Evolutionary conservation across 2,329 filamentous ascomycete species (phyloP).

Genomic region (Cyphellophora europaea): DNA sequence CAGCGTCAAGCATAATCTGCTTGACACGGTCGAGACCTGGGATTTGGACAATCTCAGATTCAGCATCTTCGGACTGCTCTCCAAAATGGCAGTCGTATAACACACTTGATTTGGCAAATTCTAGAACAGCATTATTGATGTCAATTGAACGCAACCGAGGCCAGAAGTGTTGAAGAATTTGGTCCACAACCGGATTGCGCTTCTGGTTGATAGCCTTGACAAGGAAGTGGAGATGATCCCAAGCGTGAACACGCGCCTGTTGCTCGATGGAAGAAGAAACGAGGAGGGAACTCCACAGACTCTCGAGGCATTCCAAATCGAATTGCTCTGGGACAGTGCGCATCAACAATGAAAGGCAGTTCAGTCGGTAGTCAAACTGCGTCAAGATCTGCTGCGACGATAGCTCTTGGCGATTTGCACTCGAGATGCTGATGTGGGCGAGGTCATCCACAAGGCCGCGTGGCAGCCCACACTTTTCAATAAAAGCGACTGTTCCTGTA

Average conservation of each 20-base stretch:
- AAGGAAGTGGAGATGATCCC: slow-evolving; percentile 52
- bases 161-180: slow-evolving; percentile 33
- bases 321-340: slow-evolving; percentile 53
- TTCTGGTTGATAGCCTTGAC: slow-evolving; percentile 22
- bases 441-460: slow-evolving; percentile 1
- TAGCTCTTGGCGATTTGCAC: too few relatives aligned
- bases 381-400: too few relatives aligned
- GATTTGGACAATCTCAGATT: slow-evolving; percentile 30
- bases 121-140: slow-evolving; percentile 29
- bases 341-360: slow-evolving; percentile 6
- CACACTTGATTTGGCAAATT: slow-evolving; percentile 32
- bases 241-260: slow-evolving; percentile 56
- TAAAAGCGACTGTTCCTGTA: too few relatives aligned
- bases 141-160: slow-evolving; percentile 28
- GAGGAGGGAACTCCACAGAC: slow-evolving; percentile 65
- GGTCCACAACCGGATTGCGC: slow-evolving; percentile 32
- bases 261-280: slow-evolving; percentile 51
- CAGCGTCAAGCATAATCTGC: slow-evolving; percentile 66
- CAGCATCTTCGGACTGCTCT: slow-evolving; percentile 36
- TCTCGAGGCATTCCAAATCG: slow-evolving; percentile 49
- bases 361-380: slow-evolving; percentile 1
- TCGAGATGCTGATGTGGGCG: not conserved
- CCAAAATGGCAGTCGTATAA: slow-evolving; percentile 35
- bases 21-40: slow-evolving; percentile 64
- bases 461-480: slow-evolving; percentile 1